Evolutionary conservation across 495 filamentous ascomycete genomes (phyloP).

Genomic region (Thermothielavioides terrestris): DNA sequence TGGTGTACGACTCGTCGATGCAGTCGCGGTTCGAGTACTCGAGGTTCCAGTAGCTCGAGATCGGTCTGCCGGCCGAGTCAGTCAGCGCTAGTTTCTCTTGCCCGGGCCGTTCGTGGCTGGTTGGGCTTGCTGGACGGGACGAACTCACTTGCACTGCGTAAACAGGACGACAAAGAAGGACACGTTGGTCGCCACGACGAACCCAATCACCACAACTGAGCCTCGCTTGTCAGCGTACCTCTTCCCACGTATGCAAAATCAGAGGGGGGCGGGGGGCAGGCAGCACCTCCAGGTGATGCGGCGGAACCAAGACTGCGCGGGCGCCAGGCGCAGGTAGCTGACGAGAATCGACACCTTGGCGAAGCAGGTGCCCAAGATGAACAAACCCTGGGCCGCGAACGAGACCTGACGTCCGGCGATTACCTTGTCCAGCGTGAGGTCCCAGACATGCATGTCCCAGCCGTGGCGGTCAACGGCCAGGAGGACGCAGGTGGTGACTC

Average conservation of each 20-base stretch:
- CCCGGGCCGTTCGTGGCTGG: neutral
- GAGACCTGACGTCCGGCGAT: conserved; percentile 18
- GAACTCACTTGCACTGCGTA: conserved; percentile 17
- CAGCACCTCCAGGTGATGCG: conserved; percentile 18
- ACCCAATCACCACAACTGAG: conserved; percentile 11
- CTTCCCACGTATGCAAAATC: too few relatives aligned
- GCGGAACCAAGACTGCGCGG: conserved; percentile 28
- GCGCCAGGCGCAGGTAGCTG: conserved; percentile 46
- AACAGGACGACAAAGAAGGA: conserved; percentile 29
- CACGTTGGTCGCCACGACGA: conserved; percentile 17
- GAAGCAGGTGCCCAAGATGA: conserved; percentile 20
- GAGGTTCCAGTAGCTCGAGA: conserved; percentile 30
- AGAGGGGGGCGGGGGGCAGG: neutral
- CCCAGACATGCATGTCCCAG: conserved; percentile 24
- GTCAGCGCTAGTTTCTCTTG: neutral
- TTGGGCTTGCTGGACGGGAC: neutral
- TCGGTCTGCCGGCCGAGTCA: conserved; percentile 14
- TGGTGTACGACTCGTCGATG: conserved; percentile 20
- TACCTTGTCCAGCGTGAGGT: conserved; percentile 10
- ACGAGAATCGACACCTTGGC: conserved; percentile 44
- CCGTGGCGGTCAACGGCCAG: conserved; percentile 18
- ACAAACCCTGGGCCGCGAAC: conserved; percentile 22
- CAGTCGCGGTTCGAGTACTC: conserved; percentile 9
- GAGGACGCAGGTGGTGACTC: conserved; percentile 18
- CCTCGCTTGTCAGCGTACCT: neutral